Percentiles rank a stretch among this genome's conserved stretches.
These are phyloP conservation scores for Ichthyophthirius multifiliis DNA, from an alignment of 169 alveolate genomes.

Conservation along the genomic window DNA sequence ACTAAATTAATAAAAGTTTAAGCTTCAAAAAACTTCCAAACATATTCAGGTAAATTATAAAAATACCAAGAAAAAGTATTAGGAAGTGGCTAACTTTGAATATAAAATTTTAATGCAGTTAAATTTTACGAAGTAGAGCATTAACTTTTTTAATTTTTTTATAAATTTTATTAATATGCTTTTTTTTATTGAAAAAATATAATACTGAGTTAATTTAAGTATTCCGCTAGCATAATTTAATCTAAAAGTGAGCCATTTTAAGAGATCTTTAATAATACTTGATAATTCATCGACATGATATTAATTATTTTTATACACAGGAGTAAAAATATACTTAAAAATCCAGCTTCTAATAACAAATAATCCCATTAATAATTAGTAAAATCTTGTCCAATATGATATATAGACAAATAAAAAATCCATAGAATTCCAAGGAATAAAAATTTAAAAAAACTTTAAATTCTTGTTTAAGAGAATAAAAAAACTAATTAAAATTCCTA, in stretches of 20 bases:
- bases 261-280: not conserved
- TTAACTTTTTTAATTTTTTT: conserved; percentile 39
- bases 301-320: no score
- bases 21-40: conserved; percentile 37
- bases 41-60: conserved; percentile 47
- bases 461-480: conserved; percentile 11
- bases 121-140: conserved; percentile 78
- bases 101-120: conserved; percentile 64
- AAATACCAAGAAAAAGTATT: conserved; percentile 55
- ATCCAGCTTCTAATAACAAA: not conserved
- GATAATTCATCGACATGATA: not conserved
- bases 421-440: no score
- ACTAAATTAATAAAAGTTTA: conserved; percentile 18
- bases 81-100: conserved; percentile 64
- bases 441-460: conserved; percentile 29
- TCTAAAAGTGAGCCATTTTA: not conserved
- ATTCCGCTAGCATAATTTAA: not conserved
- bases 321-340: not conserved
- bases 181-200: no score
- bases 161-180: conserved; percentile 55
- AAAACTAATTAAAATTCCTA: conserved; percentile 12
- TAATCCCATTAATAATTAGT: not conserved
- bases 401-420: not conserved
- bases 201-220: conserved; percentile 48
- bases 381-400: not conserved